A percentile compares a stretch with the other conserved stretches of the same genome.
These are phyloP conservation scores for Pseudonitzschia multiseries DNA, from an alignment of 108 stramenopile species.

Conservation along the genomic window DNA sequence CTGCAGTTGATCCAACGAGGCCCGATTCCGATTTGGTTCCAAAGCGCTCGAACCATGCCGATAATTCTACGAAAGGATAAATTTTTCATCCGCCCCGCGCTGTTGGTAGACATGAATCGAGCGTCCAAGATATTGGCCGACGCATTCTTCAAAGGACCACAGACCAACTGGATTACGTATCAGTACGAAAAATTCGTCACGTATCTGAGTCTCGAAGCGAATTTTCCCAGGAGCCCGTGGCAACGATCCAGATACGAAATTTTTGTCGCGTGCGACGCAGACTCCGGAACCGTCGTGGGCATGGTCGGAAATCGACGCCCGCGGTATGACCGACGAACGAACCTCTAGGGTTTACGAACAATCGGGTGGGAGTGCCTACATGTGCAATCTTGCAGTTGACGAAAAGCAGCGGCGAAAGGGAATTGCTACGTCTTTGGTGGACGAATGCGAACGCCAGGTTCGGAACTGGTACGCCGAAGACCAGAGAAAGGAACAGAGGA, in stretches of 20 bases:
- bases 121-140: slow-evolving; percentile 66
- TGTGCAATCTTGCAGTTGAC: slow-evolving; percentile 80
- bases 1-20: not conserved
- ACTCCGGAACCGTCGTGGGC: slow-evolving; percentile 49
- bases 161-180: slow-evolving; percentile 62
- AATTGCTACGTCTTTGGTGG: slow-evolving; percentile 58
- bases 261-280: slow-evolving; percentile 61
- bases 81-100: slow-evolving; percentile 30
- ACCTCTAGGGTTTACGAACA: slow-evolving; percentile 15
- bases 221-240: slow-evolving; percentile 34
- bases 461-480: not conserved
- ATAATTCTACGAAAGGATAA: not conserved
- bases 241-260: slow-evolving; percentile 45
- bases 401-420: slow-evolving; percentile 52
- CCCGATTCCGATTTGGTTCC: not conserved
- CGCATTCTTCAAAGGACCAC: slow-evolving; percentile 54
- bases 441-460: slow-evolving; percentile 55
- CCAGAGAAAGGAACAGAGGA: not conserved
- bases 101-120: slow-evolving; percentile 42
- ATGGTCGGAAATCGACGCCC: slow-evolving; percentile 67
- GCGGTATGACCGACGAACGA: slow-evolving; percentile 18
- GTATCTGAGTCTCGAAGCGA: slow-evolving; percentile 55
- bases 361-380: slow-evolving; percentile 54
- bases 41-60: not conserved
- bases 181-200: slow-evolving; percentile 67